These are phyloP conservation scores for Nicotiana otophora DNA, from an alignment of 257 asterid species.

Conservation along the genomic window DNA sequence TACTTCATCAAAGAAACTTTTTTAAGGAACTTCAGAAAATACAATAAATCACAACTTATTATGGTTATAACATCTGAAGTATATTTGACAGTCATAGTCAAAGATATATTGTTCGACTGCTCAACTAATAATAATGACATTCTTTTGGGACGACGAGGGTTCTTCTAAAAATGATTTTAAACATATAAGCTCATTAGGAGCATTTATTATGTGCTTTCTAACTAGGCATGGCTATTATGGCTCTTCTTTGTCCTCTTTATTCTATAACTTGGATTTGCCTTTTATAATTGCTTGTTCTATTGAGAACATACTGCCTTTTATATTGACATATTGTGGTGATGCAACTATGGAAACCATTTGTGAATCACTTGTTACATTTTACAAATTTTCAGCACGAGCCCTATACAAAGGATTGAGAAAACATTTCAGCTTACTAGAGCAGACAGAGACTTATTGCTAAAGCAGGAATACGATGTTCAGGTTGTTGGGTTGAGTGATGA, in stretches of 20 bases:
- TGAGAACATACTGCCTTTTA: neutral
- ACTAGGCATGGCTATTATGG: neutral
- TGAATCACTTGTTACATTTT: neutral
- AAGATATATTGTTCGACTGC: neutral
- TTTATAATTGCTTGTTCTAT: constrained; percentile 2
- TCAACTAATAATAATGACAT: neutral
- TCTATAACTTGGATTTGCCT: neutral
- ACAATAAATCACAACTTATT: neutral
- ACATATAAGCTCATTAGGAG: neutral
- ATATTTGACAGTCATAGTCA: neutral
- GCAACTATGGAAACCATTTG: neutral
- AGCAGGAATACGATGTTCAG: constrained; percentile 89
- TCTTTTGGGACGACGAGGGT: neutral
- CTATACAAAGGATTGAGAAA: constrained; percentile 73
- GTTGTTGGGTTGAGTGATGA: constrained; percentile 27
- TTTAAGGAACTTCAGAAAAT: neutral
- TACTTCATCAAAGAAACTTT: too few relatives aligned
- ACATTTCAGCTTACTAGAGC: constrained; percentile 76
- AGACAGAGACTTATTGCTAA: constrained; percentile 68
- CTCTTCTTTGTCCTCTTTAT: neutral
- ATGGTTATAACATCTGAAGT: neutral
- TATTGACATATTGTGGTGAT: neutral
- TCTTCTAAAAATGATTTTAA: neutral
- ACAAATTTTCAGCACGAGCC: constrained; percentile 49
- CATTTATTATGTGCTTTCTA: neutral